Conservation (phyloP, 108 stramenopile genomes). For the Fragilaria crotonensis region DNA sequence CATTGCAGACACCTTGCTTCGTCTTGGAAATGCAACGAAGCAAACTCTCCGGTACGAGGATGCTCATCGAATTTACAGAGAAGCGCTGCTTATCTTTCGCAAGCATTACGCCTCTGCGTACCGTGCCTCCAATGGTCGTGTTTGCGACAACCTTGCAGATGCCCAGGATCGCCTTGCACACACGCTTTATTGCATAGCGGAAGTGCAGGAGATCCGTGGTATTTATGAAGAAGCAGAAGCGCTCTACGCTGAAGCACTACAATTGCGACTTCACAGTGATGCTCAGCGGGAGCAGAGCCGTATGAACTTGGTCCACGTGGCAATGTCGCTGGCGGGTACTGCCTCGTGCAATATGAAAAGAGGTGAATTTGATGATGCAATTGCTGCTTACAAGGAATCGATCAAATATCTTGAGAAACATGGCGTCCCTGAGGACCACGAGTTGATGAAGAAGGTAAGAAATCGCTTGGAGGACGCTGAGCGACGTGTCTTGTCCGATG, state of each 20-base stretch:
- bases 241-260: conserved; percentile 25
- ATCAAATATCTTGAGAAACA: conserved; percentile 13
- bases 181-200: conserved; percentile 24
- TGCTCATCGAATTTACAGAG: conserved; percentile 14
- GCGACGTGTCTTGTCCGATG: neutral
- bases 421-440: conserved; percentile 9
- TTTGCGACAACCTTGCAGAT: conserved; percentile 9
- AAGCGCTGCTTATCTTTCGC: conserved; percentile 22
- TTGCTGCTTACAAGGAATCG: conserved; percentile 19
- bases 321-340: conserved; percentile 27
- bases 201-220: conserved; percentile 16
- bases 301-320: conserved; percentile 24
- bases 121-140: neutral
- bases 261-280: conserved; percentile 18
- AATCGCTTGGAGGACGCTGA: conserved; percentile 20
- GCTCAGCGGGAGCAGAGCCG: conserved; percentile 10
- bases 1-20: conserved; percentile 22
- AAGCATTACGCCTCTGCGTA: conserved; percentile 3
- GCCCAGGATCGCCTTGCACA: conserved; percentile 30
- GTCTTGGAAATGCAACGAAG: conserved; percentile 19
- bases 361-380: conserved; percentile 20
- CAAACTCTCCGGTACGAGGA: conserved; percentile 5
- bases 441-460: conserved; percentile 8
- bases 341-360: conserved; percentile 22
- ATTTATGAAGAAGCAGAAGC: conserved; percentile 21